Base-by-base conservation (phyloP, 2,329 filamentous ascomycete species). In the Ampelomyces quisqualis region DNA sequence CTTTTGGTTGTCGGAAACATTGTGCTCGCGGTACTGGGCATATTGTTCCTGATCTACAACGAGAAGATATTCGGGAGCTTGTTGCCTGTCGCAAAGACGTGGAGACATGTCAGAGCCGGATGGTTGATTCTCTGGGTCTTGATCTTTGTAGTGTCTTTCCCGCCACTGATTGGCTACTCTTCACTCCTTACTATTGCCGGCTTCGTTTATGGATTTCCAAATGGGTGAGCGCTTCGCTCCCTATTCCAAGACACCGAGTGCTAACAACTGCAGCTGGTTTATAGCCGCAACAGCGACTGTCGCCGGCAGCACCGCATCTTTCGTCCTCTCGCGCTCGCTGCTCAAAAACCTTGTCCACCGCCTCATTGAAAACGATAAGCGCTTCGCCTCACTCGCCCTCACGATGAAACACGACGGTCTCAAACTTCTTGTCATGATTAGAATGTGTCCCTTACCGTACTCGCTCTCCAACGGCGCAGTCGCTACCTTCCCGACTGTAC, bases 391-490 rank as follows among this genome's bases (percentile, higher is more conserved):
- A 4, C 78, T 98, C 18, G 81, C 87, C 15, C 79, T 96, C 58
- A 93, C 93, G 6, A 75, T 98, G 47, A 89, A 95, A 51, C 84
- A 88, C 60, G 93, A 98, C 60, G 93, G 93, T 1, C 70, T 98
- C 36, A 86, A 89, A 58, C 82, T 97, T 38, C 77, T 98, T 31
- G 84, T 88, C 49, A 94, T 93, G 79, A 93, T 98, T 56, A 81
- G 93, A 20, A 79, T 97, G 51, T 97, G 91, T 60, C 93, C 93
- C 2, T 67, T 98, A 45, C 93, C 93, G 10, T 98, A 95, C 67
- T 93, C 87, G 37, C 74, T 97, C 54, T 90, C 87, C 63, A 98
- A 98, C 64, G 93, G 90, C 35, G 95, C 95, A 46, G 81, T 98
- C 40, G 89, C 89, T 20, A 97, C 93, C 1, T 90, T 98, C 47